phyloP scores from a whole-genome alignment of 148 eudicot species.

The Agrostemma githago region DNA sequence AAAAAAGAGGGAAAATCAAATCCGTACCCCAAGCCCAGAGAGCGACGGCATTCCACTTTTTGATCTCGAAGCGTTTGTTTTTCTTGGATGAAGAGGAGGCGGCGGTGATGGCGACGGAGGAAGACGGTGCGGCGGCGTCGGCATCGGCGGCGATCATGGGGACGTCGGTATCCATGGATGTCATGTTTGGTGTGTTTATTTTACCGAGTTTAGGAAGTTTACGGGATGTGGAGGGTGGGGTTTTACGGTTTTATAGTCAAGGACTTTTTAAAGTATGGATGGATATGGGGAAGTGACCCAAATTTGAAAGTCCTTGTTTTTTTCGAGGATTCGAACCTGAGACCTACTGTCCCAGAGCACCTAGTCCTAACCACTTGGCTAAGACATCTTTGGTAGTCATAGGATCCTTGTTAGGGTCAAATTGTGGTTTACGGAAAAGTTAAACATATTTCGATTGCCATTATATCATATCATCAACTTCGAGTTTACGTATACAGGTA shows the following conservation, averaged over 20 bases:
- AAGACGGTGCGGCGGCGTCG: conserved; percentile 39
- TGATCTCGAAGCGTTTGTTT: conserved; percentile 81
- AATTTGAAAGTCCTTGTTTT: no score
- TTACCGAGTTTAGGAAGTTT: background rate
- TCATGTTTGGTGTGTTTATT: conserved; percentile 24
- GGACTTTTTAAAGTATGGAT: background rate
- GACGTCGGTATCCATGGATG: conserved; percentile 46
- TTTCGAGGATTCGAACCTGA: no score
- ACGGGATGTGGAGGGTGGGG: background rate
- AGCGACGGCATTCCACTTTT: conserved; percentile 95
- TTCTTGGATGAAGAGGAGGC: conserved; percentile 64
- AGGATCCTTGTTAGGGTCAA: no score
- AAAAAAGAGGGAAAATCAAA: background rate
- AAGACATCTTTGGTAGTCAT: no score
- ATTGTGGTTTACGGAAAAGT: no score
- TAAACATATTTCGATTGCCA: no score
- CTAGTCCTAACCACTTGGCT: no score
- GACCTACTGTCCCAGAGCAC: no score
- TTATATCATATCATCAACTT: no score
- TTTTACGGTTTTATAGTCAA: background rate
- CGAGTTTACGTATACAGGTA: no score
- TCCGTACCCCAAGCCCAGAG: conserved; percentile 92
- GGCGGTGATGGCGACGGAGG: conserved; percentile 37
- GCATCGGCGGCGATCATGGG: conserved; percentile 51
- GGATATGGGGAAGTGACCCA: no score